These are phyloP conservation scores for Podospora conica DNA, from an alignment of 495 filamentous ascomycete species.

Conservation along the genomic window DNA sequence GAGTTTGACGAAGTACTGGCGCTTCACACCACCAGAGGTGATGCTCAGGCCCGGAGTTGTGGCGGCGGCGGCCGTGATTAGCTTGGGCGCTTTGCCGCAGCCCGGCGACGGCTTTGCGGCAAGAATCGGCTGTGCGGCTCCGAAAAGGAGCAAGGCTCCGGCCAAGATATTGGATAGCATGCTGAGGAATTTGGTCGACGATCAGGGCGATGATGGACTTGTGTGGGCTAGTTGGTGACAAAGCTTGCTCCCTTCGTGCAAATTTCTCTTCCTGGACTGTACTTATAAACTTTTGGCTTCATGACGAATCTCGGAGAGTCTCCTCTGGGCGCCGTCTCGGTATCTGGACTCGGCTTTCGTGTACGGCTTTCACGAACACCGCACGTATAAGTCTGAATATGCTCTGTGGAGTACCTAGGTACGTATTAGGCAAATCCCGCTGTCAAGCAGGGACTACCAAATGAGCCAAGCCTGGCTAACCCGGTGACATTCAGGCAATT, in stretches of 20 bases:
- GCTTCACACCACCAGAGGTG: constrained; percentile 14
- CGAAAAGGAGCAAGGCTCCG: constrained; percentile 4
- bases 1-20: constrained; percentile 35
- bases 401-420: neutral
- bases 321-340: constrained; percentile 3
- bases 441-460: neutral
- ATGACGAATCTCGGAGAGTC: constrained; percentile 1
- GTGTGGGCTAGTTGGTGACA: too few species aligned
- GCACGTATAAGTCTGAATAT: neutral
- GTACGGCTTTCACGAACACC: neutral
- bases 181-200: neutral
- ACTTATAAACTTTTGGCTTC: constrained; percentile 1
- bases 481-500: neutral
- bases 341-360: constrained; percentile 6
- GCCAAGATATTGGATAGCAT: constrained; percentile 5
- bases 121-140: neutral
- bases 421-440: constrained; percentile 3
- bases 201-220: too few species aligned
- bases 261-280: neutral
- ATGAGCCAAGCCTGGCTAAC: neutral
- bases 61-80: constrained; percentile 8
- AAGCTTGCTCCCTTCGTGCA: too few species aligned
- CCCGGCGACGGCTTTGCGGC: constrained; percentile 10
- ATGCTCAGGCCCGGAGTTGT: constrained; percentile 10
- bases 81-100: constrained; percentile 13